These are phyloP conservation scores for Leccinum imitatum DNA, from an alignment of 768 basidiomycete genomes.

Conservation along the genomic window DNA sequence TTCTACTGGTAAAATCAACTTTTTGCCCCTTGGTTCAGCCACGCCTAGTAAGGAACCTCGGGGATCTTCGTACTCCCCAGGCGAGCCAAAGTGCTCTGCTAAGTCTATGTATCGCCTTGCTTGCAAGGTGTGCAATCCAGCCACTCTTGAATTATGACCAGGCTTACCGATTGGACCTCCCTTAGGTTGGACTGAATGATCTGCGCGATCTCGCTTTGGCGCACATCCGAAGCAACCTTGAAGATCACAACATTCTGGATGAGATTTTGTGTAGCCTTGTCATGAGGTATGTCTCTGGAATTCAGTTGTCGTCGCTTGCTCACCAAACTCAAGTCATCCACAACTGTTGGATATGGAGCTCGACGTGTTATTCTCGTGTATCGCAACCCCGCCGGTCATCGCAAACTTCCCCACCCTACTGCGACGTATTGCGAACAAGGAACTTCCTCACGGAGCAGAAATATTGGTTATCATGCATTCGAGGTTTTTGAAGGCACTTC, in stretches of 20 bases:
- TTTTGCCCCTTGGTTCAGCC: slow-evolving; percentile 32
- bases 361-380: slow-evolving; percentile 18
- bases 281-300: slow-evolving; percentile 13
- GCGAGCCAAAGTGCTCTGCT: slow-evolving; percentile 34
- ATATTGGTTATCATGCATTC: slow-evolving; percentile 21
- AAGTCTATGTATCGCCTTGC: slow-evolving; percentile 48
- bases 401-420: background rate
- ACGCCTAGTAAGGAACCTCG: background rate
- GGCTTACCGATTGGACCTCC: background rate
- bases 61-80: background rate
- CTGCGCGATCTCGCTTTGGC: slow-evolving; percentile 20
- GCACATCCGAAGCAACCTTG: slow-evolving; percentile 17
- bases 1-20: slow-evolving; percentile 36
- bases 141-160: no score
- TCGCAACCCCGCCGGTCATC: background rate
- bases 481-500: slow-evolving; percentile 14
- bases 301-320: background rate
- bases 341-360: slow-evolving; percentile 26
- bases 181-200: slow-evolving; percentile 22
- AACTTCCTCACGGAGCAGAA: slow-evolving; percentile 16
- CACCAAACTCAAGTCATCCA: slow-evolving; percentile 9
- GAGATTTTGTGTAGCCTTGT: slow-evolving; percentile 23
- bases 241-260: slow-evolving; percentile 23
- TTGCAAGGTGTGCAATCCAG: slow-evolving; percentile 30
- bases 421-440: background rate